A percentile compares a stretch with the other conserved stretches of the same genome.
Conservation (phyloP, 306 rosid species). For the Vigna nakashimae region DNA sequence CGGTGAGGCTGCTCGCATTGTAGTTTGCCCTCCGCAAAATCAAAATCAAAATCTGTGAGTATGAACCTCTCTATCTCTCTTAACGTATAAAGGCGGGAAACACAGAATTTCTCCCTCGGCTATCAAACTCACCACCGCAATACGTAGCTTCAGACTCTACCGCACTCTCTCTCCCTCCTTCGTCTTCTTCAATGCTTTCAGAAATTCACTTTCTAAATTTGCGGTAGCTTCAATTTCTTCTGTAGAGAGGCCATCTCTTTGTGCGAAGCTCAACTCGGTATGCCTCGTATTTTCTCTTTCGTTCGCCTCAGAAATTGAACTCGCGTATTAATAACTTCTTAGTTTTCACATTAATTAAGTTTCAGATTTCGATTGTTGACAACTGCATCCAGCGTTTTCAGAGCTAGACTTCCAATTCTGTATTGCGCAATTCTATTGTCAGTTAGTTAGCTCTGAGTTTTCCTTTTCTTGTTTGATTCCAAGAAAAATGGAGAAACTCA, state of each 20-base stretch:
- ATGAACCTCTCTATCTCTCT: too few relatives aligned
- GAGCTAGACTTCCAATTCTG: background rate
- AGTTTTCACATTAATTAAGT: background rate
- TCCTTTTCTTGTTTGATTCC: background rate
- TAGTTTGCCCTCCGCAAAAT: conserved; percentile 15
- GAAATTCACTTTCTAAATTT: conserved; percentile 4
- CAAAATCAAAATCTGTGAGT: conserved; percentile 1
- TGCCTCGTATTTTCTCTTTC: conserved; percentile 6
- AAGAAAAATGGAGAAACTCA: conserved; percentile 55
- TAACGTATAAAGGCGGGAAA: conserved; percentile 45
- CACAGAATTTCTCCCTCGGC: background rate
- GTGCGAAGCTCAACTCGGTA: background rate
- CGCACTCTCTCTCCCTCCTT: background rate
- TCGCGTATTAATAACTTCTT: background rate
- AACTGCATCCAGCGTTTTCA: background rate
- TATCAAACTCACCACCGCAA: conserved; percentile 17
- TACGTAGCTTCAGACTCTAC: background rate
- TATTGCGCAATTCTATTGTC: background rate
- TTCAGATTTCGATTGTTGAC: background rate
- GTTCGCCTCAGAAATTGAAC: conserved; percentile 2
- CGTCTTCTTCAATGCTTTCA: background rate
- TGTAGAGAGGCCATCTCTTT: background rate
- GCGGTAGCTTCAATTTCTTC: background rate
- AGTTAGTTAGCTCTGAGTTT: background rate
- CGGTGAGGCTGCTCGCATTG: conserved; percentile 5